phyloP scores from a whole-genome alignment of 495 filamentous ascomycete genomes.

The Aspergillus nanangensis region DNA sequence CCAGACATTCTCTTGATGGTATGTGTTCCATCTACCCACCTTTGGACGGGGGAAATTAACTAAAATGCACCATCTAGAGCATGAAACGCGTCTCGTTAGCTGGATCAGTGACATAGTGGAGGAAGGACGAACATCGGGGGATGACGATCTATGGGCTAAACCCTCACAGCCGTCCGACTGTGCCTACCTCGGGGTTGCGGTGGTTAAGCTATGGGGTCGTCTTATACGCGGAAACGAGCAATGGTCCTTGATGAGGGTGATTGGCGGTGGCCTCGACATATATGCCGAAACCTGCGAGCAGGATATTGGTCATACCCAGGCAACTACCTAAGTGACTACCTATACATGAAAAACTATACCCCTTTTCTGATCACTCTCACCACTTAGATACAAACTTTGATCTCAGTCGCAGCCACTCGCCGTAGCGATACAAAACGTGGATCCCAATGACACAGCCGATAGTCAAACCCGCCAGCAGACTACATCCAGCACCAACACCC shows the following conservation, averaged over 20 bases:
- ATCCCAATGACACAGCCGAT: slow-evolving; percentile 46
- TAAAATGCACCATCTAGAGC: too few species aligned
- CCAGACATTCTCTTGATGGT: slow-evolving; percentile 10
- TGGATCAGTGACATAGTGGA: slow-evolving; percentile 21
- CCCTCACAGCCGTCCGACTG: slow-evolving; percentile 2
- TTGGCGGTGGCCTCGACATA: slow-evolving; percentile 14
- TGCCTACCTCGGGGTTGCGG: slow-evolving; percentile 8
- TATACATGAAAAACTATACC: background rate
- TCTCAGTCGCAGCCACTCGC: slow-evolving; percentile 38
- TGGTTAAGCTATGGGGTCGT: slow-evolving; percentile 17
- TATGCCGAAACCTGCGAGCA: slow-evolving; percentile 8
- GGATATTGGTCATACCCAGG: background rate
- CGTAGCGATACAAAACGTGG: slow-evolving; percentile 49
- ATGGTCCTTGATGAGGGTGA: slow-evolving; percentile 13
- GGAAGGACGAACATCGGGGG: slow-evolving; percentile 16
- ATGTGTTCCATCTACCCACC: slow-evolving; percentile 1
- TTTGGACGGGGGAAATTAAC: too few species aligned
- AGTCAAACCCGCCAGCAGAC: slow-evolving; percentile 50
- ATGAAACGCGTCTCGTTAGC: slow-evolving; percentile 11
- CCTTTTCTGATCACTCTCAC: background rate
- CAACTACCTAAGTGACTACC: background rate
- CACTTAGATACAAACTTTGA: slow-evolving; percentile 4
- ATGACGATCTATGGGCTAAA: slow-evolving; percentile 10
- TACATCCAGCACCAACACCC: slow-evolving; percentile 46
- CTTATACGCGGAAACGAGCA: slow-evolving; percentile 16